phyloP scores from a whole-genome alignment of 768 basidiomycete genomes.

The Agrocybe pediades region DNA sequence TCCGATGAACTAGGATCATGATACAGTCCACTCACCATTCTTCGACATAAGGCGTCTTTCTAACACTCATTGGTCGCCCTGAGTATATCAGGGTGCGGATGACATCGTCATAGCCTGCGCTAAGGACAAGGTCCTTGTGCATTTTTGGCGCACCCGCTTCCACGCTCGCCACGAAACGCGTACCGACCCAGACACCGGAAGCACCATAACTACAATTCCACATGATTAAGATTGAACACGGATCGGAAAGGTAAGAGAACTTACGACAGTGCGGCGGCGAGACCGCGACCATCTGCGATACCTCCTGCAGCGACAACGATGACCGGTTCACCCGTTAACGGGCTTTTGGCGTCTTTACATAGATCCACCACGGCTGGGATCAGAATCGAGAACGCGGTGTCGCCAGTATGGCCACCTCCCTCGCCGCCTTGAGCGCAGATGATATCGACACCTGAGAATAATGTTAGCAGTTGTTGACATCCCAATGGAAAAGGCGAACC shows the following conservation, averaged over 20 bases:
- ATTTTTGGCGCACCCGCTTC: conserved; percentile 78
- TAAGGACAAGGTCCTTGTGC: conserved; percentile 69
- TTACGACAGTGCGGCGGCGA: conserved; percentile 74
- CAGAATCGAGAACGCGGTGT: conserved; percentile 78
- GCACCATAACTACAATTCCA: conserved; percentile 65
- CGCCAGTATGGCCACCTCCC: conserved; percentile 89
- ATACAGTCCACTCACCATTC: conserved; percentile 54
- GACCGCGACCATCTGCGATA: conserved; percentile 79
- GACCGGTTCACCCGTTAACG: conserved; percentile 76
- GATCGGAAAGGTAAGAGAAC: conserved; percentile 12
- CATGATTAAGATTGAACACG: neutral
- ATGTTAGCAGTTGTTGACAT: neutral
- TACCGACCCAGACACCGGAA: conserved; percentile 86
- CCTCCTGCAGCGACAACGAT: conserved; percentile 85
- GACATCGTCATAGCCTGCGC: conserved; percentile 77
- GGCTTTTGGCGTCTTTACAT: conserved; percentile 68
- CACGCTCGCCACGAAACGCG: conserved; percentile 80
- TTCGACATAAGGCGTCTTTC: conserved; percentile 75
- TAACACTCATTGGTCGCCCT: conserved; percentile 82
- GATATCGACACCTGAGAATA: conserved; percentile 71
- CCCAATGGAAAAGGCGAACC: conserved; percentile 33
- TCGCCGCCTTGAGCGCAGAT: conserved; percentile 90
- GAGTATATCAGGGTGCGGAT: conserved; percentile 72
- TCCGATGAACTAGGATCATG: neutral
- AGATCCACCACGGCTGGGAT: conserved; percentile 83